phyloP scores from a whole-genome alignment of 257 asterid genomes.

The Agastache rugosa region DNA sequence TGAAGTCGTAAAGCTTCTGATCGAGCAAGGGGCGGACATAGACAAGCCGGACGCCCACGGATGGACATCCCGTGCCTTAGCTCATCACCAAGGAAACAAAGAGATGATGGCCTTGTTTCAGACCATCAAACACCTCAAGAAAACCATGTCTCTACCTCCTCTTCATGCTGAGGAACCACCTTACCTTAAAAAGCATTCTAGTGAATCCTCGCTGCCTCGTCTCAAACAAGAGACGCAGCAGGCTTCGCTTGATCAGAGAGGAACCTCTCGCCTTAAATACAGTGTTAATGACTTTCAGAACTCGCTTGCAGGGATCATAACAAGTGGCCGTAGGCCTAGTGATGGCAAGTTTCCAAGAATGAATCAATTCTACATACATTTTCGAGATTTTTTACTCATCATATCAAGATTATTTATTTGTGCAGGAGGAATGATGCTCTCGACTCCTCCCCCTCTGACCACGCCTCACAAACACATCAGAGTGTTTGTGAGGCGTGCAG shows the following conservation, averaged over 20 bases:
- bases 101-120: slow-evolving; percentile 59
- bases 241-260: slow-evolving; percentile 7
- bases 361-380: neutral
- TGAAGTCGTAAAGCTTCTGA: slow-evolving; percentile 62
- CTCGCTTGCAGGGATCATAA: slow-evolving; percentile 76
- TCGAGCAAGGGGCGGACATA: slow-evolving; percentile 66
- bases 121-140: slow-evolving; percentile 26
- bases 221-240: slow-evolving; percentile 4
- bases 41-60: slow-evolving; percentile 65
- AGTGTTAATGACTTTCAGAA: slow-evolving; percentile 48
- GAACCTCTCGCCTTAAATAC: slow-evolving; percentile 28
- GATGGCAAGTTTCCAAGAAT: slow-evolving; percentile 46
- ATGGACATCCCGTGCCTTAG: slow-evolving; percentile 76
- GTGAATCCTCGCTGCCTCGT: slow-evolving; percentile 56
- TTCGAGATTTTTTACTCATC: neutral
- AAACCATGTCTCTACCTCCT: slow-evolving; percentile 22
- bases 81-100: slow-evolving; percentile 65
- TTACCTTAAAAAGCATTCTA: slow-evolving; percentile 59
- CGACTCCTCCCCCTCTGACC: slow-evolving; percentile 33
- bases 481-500: slow-evolving; percentile 57
- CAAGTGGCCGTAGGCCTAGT: slow-evolving; percentile 48
- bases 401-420: neutral
- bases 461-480: slow-evolving; percentile 44
- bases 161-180: slow-evolving; percentile 37
- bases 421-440: slow-evolving; percentile 43